Conservation (phyloP, 2,329 filamentous ascomycete species). For the Aureobasidium namibiae region DNA sequence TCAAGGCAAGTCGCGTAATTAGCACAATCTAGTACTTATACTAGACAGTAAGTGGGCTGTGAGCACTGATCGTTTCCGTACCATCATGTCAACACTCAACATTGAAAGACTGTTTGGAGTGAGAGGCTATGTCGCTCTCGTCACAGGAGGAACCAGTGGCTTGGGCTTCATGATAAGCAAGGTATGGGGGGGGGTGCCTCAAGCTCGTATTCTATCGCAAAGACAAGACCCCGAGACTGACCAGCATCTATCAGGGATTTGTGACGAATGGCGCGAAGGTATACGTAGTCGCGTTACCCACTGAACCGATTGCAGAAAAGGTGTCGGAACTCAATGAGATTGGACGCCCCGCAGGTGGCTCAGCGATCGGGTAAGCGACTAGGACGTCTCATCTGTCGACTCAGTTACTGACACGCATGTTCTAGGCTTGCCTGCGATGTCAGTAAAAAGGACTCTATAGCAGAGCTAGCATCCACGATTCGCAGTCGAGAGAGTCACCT, state of each 20-base stretch:
- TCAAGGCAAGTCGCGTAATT: not conserved
- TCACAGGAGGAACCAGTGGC: slow-evolving; percentile 40
- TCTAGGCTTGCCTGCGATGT: slow-evolving; percentile 30
- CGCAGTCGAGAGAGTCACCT: slow-evolving; percentile 32
- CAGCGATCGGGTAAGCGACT: slow-evolving; percentile 7
- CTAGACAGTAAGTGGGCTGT: not conserved
- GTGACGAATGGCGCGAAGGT: slow-evolving; percentile 33
- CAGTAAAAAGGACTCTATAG: slow-evolving; percentile 34
- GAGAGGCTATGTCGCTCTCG: slow-evolving; percentile 32
- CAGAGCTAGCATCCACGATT: slow-evolving; percentile 26
- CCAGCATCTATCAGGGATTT: slow-evolving; percentile 23
- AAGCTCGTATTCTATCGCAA: not conserved
- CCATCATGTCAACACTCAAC: not conserved
- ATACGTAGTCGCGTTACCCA: slow-evolving; percentile 39
- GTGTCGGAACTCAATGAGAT: slow-evolving; percentile 33
- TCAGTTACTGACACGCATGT: not conserved
- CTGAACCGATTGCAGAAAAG: slow-evolving; percentile 33
- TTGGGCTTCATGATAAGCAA: slow-evolving; percentile 35
- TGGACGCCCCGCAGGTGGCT: slow-evolving; percentile 30
- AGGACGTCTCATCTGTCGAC: not conserved
- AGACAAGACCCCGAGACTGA: slow-evolving; percentile 14
- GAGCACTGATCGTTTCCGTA: not conserved
- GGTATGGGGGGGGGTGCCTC: not conserved
- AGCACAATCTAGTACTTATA: not conserved
- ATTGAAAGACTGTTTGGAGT: slow-evolving; percentile 28